Conservation (phyloP, 805 yeast genomes). For the Kockiozyma suomiensis region DNA sequence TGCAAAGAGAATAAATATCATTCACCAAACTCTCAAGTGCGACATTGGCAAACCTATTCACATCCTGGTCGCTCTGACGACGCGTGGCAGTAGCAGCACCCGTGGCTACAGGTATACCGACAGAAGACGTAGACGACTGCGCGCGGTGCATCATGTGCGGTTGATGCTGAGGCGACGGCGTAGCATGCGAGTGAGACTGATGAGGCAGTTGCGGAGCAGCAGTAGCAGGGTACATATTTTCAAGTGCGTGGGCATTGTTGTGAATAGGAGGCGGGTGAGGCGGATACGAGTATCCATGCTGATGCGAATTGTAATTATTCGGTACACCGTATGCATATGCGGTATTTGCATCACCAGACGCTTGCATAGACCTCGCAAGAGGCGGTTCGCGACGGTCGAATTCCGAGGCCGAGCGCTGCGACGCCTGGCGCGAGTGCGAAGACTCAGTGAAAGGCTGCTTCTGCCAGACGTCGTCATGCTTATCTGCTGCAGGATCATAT, state of each 20-base stretch:
- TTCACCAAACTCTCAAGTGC: constrained; percentile 53
- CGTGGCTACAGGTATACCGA: background rate
- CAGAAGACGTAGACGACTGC: constrained; percentile 11
- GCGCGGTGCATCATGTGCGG: constrained; percentile 20
- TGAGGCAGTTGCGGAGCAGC: background rate
- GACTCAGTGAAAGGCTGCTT: constrained; percentile 5
- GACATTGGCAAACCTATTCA: constrained; percentile 40
- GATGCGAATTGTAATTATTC: background rate
- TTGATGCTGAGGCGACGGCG: constrained; percentile 8
- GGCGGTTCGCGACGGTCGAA: constrained; percentile 22
- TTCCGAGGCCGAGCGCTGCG: constrained; percentile 30
- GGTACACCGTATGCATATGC: constrained; percentile 19
- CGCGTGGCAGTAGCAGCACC: constrained; percentile 8
- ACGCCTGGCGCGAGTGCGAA: constrained; percentile 29
- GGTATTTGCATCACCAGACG: background rate
- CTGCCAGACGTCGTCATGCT: constrained; percentile 17
- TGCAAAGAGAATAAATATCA: constrained; percentile 80
- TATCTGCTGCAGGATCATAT: constrained; percentile 20
- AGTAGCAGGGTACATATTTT: constrained; percentile 1
- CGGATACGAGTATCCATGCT: constrained; percentile 3
- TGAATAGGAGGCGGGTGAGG: constrained; percentile 2
- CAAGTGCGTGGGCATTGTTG: constrained; percentile 1
- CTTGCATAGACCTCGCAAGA: constrained; percentile 11
- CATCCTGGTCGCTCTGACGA: constrained; percentile 36
- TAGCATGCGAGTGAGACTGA: constrained; percentile 9